phyloP scores from a whole-genome alignment of 352 stramenopile species.

The Pythium utonaiense region DNA sequence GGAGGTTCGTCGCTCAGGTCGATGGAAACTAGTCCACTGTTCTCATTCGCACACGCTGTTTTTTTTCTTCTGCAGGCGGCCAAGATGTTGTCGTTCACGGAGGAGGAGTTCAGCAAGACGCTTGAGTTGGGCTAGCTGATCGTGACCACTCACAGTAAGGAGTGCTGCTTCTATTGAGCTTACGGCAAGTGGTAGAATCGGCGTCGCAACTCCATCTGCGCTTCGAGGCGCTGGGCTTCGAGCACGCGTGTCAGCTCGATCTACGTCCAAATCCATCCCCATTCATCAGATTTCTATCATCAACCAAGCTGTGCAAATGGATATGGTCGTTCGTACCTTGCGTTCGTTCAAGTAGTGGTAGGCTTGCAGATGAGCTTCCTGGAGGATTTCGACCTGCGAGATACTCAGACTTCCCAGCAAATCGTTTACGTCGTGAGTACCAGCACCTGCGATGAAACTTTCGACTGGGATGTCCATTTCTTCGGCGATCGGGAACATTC shows the following conservation, averaged over 20 bases:
- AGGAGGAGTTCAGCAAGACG: conserved; percentile 80
- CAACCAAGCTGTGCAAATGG: too few species aligned
- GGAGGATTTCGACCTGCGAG: conserved; percentile 76
- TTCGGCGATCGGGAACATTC: conserved; percentile 62
- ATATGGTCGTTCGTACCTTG: conserved; percentile 54
- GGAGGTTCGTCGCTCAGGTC: conserved; percentile 36
- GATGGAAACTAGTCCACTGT: background rate
- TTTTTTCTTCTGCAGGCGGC: conserved; percentile 37
- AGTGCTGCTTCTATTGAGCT: too few species aligned
- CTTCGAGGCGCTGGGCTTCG: conserved; percentile 69
- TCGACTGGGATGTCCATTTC: conserved; percentile 75
- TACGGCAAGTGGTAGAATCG: conserved; percentile 49
- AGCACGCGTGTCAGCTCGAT: conserved; percentile 72
- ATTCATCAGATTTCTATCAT: too few species aligned
- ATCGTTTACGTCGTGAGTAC: conserved; percentile 39
- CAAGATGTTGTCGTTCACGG: conserved; percentile 85
- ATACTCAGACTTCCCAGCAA: conserved; percentile 64
- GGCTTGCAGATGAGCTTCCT: conserved; percentile 78
- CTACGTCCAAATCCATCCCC: conserved; percentile 27
- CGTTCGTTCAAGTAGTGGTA: conserved; percentile 83
- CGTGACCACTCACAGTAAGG: conserved; percentile 5
- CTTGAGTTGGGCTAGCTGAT: conserved; percentile 48
- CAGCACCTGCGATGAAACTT: conserved; percentile 66
- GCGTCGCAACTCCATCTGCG: conserved; percentile 58
- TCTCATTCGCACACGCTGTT: background rate